Conservation (phyloP, 257 asterid genomes). For the Coffea canephora region DNA sequence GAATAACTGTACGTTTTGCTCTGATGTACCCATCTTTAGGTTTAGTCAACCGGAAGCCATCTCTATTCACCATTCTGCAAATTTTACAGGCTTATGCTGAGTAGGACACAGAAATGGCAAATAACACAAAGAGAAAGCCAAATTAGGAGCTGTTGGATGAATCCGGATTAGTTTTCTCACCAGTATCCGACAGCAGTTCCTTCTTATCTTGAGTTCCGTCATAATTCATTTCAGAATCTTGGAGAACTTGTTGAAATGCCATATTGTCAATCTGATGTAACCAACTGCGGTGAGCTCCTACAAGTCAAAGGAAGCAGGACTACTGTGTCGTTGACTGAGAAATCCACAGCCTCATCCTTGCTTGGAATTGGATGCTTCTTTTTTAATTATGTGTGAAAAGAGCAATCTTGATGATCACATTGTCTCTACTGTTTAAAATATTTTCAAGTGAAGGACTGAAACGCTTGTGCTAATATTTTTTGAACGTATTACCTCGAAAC, state of each 20-base stretch:
- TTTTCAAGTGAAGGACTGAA: not conserved
- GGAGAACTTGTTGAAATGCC: not conserved
- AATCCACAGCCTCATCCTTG: not conserved
- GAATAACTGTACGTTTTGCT: constrained; percentile 30
- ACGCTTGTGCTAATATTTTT: too few relatives aligned
- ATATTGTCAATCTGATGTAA: not conserved
- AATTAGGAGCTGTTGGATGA: not conserved
- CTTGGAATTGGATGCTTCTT: not conserved
- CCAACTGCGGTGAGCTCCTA: not conserved
- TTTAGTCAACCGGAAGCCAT: constrained; percentile 39
- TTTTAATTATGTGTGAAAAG: not conserved
- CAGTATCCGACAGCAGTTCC: not conserved
- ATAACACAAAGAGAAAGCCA: not conserved
- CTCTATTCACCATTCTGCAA: constrained; percentile 1
- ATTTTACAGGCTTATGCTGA: not conserved
- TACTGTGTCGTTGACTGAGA: not conserved
- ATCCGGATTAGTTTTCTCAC: not conserved
- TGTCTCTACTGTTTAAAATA: not conserved
- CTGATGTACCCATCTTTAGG: constrained; percentile 25
- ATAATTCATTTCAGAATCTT: not conserved
- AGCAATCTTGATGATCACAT: not conserved
- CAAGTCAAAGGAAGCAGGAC: not conserved
- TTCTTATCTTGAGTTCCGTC: not conserved
- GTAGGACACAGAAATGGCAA: not conserved
- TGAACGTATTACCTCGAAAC: not conserved